Percentiles rank a stretch among this genome's conserved stretches.
These are phyloP conservation scores for Penicillium sp. DNA, from an alignment of 2,329 filamentous ascomycete species.

Conservation along the genomic window DNA sequence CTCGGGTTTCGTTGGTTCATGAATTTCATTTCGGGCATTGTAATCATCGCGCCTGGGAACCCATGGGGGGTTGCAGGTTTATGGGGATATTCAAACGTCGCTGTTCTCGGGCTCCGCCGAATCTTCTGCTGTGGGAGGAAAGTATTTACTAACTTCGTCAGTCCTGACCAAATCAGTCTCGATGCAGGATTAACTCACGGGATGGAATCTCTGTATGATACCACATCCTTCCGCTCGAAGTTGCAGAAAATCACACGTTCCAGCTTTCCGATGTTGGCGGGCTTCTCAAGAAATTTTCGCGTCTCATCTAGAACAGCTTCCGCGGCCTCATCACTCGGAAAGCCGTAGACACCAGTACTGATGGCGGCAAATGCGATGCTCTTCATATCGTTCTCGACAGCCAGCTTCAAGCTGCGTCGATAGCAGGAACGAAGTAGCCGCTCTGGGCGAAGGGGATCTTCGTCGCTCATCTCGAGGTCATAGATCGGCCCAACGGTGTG, in stretches of 20 bases:
- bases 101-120: background rate
- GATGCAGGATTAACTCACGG: conserved; percentile 62
- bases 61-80: background rate
- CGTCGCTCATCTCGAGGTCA: conserved; percentile 32
- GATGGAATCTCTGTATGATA: conserved; percentile 68
- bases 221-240: conserved; percentile 75
- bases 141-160: conserved; percentile 45
- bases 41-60: background rate
- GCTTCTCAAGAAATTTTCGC: conserved; percentile 53
- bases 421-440: conserved; percentile 67
- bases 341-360: conserved; percentile 89
- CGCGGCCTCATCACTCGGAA: conserved; percentile 74
- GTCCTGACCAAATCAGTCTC: background rate
- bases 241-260: conserved; percentile 82
- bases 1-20: background rate
- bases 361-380: conserved; percentile 81
- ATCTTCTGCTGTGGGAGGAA: conserved; percentile 49
- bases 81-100: background rate
- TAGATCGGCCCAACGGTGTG: conserved; percentile 91
- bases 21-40: background rate
- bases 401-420: conserved; percentile 68
- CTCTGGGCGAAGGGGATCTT: conserved; percentile 34
- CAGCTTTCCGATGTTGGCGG: conserved; percentile 49
- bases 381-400: conserved; percentile 64
- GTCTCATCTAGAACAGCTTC: conserved; percentile 67